phyloP scores from a whole-genome alignment of 176 grass and related monocot species.

The Miscanthus lutarioriparius region DNA sequence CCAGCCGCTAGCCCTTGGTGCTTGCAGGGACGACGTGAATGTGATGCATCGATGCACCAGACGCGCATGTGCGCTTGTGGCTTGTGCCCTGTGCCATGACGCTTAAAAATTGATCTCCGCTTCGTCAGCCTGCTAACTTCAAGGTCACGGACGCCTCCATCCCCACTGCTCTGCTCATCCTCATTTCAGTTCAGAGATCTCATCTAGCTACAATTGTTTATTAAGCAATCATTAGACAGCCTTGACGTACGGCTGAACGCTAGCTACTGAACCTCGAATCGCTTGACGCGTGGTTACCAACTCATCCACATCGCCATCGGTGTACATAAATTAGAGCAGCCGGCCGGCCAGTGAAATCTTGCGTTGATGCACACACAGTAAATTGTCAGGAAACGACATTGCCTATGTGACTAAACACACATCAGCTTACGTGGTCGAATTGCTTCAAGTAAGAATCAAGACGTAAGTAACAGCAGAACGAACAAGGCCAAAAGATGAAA shows the following conservation, averaged over 20 bases:
- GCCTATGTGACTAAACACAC: background rate
- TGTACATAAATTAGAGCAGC: background rate
- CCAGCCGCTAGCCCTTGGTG: constrained; percentile 4
- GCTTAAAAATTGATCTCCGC: background rate
- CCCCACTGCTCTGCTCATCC: background rate
- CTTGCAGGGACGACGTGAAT: background rate
- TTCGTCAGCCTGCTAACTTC: background rate
- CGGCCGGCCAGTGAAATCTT: background rate
- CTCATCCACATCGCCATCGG: background rate
- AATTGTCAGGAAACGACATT: background rate
- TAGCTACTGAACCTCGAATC: background rate
- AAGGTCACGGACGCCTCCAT: background rate
- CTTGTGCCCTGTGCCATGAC: constrained; percentile 4
- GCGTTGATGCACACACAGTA: background rate
- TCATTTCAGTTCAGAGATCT: constrained; percentile 20
- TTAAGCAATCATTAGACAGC: background rate
- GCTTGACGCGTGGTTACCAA: constrained; percentile 28
- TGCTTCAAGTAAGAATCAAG: no score
- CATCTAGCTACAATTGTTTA: background rate
- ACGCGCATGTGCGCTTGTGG: constrained; percentile 32
- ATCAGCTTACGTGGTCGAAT: background rate
- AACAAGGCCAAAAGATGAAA: no score
- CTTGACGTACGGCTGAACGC: background rate
- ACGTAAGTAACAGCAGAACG: background rate
- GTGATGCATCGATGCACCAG: constrained; percentile 7